Evolutionary conservation across 352 stramenopile genomes (phyloP), one percentile per base, ranked within the genome.

Genomic region (Phytophthora pseudosyringae): DNA sequence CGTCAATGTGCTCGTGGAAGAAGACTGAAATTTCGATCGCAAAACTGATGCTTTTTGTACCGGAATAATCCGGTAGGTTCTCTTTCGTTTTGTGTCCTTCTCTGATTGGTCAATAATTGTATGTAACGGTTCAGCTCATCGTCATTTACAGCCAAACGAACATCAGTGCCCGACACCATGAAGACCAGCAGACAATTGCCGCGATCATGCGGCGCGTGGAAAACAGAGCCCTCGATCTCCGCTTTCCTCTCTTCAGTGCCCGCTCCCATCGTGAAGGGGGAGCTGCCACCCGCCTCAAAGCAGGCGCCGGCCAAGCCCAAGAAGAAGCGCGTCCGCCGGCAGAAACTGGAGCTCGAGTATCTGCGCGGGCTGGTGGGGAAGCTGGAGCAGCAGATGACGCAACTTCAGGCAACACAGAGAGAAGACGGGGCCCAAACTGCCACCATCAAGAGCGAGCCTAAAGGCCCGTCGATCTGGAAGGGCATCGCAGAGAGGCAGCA

Each of bases 291-390:
- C 11, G 5, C 16, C 12, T 3, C 15, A 2, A 25, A 13, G 6
- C 39, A 59, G 25, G 12, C 32, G 5, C 25, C 49, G 6, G 36
- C n/a, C 3, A 53, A 58, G 31, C 59, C 52, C 39, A 77, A 77
- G 69, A 78, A 78, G 61, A 78, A 78, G 53, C 70, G 70, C 10
- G 32, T 73, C 1, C 61, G 70, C n/a, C 61, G 73, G 5, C 66
- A 81, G 56, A 75, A 74, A 35, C 25, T 75, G 50, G 73, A 81
- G 49, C 64, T 81, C 5, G 55, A 70, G 12, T 79, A 80, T 26
- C 67, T 81, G 31, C 62, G 73, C 13, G 44, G 64, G 21, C 45
- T 71, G 6, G 68, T 80, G 31, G 62, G 48, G 21, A 76, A 78
- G 25, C 41, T 78, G 25, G 61, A 78, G 45, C 26, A 53, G 36